phyloP scores from a whole-genome alignment of 192 early-diverging fungal species.

The Helicostylum pulchrum region DNA sequence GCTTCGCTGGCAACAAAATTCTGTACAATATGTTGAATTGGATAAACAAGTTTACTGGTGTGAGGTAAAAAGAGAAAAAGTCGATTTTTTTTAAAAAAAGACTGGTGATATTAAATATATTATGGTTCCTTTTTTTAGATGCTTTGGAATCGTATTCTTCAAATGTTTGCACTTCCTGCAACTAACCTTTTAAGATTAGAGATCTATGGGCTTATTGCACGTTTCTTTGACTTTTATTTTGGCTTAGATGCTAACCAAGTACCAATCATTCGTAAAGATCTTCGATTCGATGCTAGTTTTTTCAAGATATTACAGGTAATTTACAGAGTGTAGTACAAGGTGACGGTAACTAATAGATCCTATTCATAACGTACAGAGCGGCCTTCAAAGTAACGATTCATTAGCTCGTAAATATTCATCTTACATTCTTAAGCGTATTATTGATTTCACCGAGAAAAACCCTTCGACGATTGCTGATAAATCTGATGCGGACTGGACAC shows the following conservation, averaged over 20 bases:
- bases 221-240: slow-evolving; percentile 34
- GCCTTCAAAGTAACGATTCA: slow-evolving; percentile 33
- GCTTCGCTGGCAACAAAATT: slow-evolving; percentile 22
- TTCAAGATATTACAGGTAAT: slow-evolving; percentile 34
- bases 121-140: slow-evolving; percentile 11
- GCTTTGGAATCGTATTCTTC: slow-evolving; percentile 33
- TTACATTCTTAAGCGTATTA: slow-evolving; percentile 31
- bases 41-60: slow-evolving; percentile 22
- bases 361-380: slow-evolving; percentile 15
- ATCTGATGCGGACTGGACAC: slow-evolving; percentile 15
- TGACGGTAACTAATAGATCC: background rate
- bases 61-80: slow-evolving; percentile 13
- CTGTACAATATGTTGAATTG: background rate
- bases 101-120: background rate
- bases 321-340: background rate
- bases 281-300: slow-evolving; percentile 30
- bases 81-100: too few species aligned
- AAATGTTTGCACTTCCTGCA: slow-evolving; percentile 33
- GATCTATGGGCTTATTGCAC: slow-evolving; percentile 32
- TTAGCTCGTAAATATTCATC: slow-evolving; percentile 30
- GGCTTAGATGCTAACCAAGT: slow-evolving; percentile 4
- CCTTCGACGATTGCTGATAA: background rate
- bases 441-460: slow-evolving; percentile 26
- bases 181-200: slow-evolving; percentile 36
- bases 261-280: slow-evolving; percentile 16